Base-by-base conservation (phyloP, 192 early-diverging fungal species). In the Oehlia diaphana region DNA sequence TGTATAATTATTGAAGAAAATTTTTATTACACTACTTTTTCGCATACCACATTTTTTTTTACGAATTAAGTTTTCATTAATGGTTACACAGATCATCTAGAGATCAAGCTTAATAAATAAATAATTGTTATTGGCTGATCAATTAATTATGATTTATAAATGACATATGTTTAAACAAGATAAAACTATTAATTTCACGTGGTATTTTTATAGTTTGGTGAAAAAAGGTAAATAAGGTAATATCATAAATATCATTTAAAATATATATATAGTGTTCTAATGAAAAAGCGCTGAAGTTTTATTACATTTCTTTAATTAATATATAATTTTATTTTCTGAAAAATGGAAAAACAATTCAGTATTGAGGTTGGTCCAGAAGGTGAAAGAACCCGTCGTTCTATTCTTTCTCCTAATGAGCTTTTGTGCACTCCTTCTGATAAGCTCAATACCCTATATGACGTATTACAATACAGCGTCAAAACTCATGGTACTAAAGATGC, bases 391-490 rank as follows among this genome's bases (percentile, higher is more conserved):
- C 81, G 88, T 61, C 88, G 88, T 63, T 87, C 88, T 72, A 76
- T 81, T 19, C 74, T 84, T 44, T 82, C 88, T 16, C 79, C 85
- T 14, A 84, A 88, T 76, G 77, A 83, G 31, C 82, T 90, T 76
- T 78, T 86, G 67, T 77, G 78, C 76, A 76, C 62, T 6, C 89
- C 89, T n/a, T 50, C 72, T n/a, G 78, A 78, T 8, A 83, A 84
- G 26, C 83, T 94, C 65, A 77, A 77, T 74, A 95, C 94, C 5
- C 85, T 95, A 16, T 93, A 94, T 80, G 94, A 94, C 33, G 87
- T 94, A 10, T 75, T 95, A 44, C 78, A 82, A 72, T 80, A 95
- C 82, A 88, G 88, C 16, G 86, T 83, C 42, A 82, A 85, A 61
- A 83, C 82, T 44, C 88, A 90, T 77, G 87, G 87, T 6, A 84